These are phyloP conservation scores for Geum urbanum DNA, from an alignment of 306 rosid species.

Conservation along the genomic window DNA sequence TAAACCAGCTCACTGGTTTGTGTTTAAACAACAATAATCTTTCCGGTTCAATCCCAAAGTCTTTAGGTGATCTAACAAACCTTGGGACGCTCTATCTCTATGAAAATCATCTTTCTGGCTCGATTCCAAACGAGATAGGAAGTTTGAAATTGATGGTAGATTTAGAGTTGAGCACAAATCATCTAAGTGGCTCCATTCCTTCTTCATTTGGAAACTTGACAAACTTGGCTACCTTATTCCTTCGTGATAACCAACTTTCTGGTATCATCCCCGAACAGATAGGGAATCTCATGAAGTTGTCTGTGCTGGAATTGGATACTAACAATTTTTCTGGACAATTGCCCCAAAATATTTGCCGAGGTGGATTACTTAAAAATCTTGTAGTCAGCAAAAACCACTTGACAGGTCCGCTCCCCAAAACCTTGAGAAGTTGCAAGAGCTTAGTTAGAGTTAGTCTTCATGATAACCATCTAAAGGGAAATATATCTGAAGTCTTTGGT, in stretches of 20 bases:
- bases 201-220: conserved; percentile 10
- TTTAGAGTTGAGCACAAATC: background rate
- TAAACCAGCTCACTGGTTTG: background rate
- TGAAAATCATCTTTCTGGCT: background rate
- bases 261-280: background rate
- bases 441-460: conserved; percentile 26
- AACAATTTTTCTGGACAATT: conserved; percentile 26
- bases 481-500: conserved; percentile 34
- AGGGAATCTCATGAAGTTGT: background rate
- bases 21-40: background rate
- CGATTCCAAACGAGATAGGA: background rate
- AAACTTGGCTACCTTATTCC: background rate
- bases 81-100: background rate
- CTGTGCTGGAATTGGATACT: background rate
- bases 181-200: conserved; percentile 27
- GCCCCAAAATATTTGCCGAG: conserved; percentile 13
- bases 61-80: background rate
- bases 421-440: conserved; percentile 22
- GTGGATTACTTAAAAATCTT: conserved; percentile 13
- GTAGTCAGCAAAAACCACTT: conserved; percentile 23
- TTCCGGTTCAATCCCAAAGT: background rate
- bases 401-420: conserved; percentile 24
- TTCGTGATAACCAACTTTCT: background rate
- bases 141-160: background rate
- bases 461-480: conserved; percentile 25